Conservation (phyloP, 345 rosid genomes). For the Xanthoceras sorbifolium region DNA sequence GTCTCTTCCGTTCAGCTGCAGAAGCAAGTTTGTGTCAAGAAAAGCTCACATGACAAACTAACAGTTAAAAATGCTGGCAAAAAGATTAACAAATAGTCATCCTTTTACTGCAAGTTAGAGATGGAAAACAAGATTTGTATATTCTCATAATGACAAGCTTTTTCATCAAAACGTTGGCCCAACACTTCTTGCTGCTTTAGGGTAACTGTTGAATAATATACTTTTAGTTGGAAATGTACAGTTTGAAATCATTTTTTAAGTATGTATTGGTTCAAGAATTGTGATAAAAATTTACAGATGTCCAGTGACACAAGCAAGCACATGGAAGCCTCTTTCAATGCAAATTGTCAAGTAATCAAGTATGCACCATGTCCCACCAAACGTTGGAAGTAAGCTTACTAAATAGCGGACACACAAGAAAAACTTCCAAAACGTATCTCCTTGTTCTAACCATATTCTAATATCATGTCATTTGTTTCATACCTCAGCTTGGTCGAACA, state of each 20-base stretch:
- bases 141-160: not conserved
- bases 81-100: not conserved
- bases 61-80: not conserved
- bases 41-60: not conserved
- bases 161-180: not conserved
- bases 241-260: not conserved
- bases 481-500: not conserved
- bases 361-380: not conserved
- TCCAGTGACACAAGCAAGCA: not conserved
- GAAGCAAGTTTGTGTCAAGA: slow-evolving; percentile 17
- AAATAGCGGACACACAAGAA: not conserved
- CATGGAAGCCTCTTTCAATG: not conserved
- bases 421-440: not conserved
- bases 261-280: not conserved
- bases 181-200: not conserved
- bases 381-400: not conserved
- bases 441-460: not conserved
- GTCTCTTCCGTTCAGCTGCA: slow-evolving; percentile 82
- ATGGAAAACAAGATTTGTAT: not conserved
- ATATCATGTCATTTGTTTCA: not conserved
- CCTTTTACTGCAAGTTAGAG: not conserved
- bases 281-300: not conserved
- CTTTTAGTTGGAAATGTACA: not conserved
- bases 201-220: not conserved
- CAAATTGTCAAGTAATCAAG: slow-evolving; percentile 1